Evolutionary conservation across 2,329 filamentous ascomycete genomes (phyloP).

Genomic region (Fusarium beomiforme): DNA sequence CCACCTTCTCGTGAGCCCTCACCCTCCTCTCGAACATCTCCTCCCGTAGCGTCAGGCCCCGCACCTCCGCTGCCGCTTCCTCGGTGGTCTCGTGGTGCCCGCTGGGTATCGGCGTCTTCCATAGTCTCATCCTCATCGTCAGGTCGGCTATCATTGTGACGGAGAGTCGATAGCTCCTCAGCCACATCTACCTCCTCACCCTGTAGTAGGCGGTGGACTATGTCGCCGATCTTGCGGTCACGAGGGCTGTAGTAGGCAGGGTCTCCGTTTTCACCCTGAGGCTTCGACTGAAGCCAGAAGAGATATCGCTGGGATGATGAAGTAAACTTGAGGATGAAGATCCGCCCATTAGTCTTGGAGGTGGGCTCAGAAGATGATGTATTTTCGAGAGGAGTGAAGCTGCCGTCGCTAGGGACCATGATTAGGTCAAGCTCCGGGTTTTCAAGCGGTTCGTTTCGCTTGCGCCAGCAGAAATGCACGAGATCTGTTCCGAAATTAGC

Average conservation of each 20-base stretch:
- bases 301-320: slow-evolving; percentile 91
- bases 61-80: slow-evolving; percentile 79
- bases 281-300: slow-evolving; percentile 96
- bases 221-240: slow-evolving; percentile 86
- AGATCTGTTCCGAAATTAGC: slow-evolving; percentile 67
- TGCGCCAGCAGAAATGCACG: slow-evolving; percentile 96
- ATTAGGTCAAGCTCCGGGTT: slow-evolving; percentile 87
- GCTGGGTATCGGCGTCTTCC: slow-evolving; percentile 73
- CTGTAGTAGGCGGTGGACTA: slow-evolving; percentile 85
- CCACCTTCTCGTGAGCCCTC: slow-evolving; percentile 89
- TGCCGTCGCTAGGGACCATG: slow-evolving; percentile 91
- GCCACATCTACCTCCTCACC: slow-evolving; percentile 88
- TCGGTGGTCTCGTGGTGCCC: slow-evolving; percentile 66
- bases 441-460: slow-evolving; percentile 75
- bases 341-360: slow-evolving; percentile 82
- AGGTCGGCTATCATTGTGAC: slow-evolving; percentile 58
- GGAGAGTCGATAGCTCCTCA: slow-evolving; percentile 74
- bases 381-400: slow-evolving; percentile 82
- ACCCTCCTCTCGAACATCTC: slow-evolving; percentile 91
- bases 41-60: slow-evolving; percentile 86
- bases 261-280: slow-evolving; percentile 75
- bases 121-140: slow-evolving; percentile 64
- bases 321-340: slow-evolving; percentile 92
- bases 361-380: slow-evolving; percentile 65
- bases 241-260: slow-evolving; percentile 83